phyloP scores from a whole-genome alignment of 768 basidiomycete species.

The Termitomyces sp. region DNA sequence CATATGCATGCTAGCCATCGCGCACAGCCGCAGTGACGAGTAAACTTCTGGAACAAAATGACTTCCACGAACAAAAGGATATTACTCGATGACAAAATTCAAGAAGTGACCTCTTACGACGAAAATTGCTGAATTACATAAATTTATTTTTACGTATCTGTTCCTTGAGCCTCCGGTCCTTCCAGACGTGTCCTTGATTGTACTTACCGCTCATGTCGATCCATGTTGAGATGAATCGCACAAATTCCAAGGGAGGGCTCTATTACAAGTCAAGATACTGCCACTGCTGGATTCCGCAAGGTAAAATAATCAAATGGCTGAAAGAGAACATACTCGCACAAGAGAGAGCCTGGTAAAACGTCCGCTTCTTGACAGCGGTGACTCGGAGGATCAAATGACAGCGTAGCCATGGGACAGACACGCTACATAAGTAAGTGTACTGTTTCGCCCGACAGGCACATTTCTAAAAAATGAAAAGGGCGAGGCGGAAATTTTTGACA shows the following conservation, averaged over 20 bases:
- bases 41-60: neutral
- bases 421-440: too few species aligned
- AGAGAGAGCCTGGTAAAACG: neutral
- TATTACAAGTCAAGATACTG: neutral
- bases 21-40: neutral
- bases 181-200: neutral
- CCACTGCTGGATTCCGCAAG: neutral
- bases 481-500: neutral
- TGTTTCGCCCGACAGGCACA: too few species aligned
- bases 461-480: neutral
- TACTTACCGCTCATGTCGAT: neutral
- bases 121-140: neutral
- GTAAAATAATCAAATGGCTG: neutral
- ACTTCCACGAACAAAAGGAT: neutral
- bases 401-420: neutral
- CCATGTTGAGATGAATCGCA: neutral
- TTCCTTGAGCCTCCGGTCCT: neutral
- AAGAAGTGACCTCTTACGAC: slow-evolving; percentile 2
- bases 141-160: neutral
- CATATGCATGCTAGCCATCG: neutral
- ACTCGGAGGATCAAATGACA: neutral
- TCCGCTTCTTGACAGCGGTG: neutral
- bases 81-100: slow-evolving; percentile 1
- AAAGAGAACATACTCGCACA: neutral
- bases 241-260: neutral